Percentiles rank a stretch among this genome's conserved stretches.
Evolutionary conservation across 169 alveolate genomes (phyloP).

Genomic region (Perkinsus chesapeaki): DNA sequence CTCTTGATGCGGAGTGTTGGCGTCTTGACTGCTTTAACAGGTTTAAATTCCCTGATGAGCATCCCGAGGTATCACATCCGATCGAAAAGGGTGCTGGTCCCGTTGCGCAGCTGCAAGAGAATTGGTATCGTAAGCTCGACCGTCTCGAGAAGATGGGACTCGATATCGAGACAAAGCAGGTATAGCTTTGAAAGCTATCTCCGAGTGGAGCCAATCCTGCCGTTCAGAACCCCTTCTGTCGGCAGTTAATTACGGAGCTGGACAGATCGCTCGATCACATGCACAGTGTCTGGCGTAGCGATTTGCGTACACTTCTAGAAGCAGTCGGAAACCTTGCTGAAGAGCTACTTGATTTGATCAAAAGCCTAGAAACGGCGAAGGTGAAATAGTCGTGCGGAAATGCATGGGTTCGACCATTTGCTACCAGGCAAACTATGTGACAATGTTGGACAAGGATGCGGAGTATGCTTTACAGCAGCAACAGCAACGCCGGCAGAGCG

Average conservation of each 20-base stretch:
- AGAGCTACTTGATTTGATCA: background rate
- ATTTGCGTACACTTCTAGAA: background rate
- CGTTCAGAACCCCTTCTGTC: background rate
- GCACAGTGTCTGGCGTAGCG: background rate
- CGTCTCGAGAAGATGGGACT: background rate
- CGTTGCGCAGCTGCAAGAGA: background rate
- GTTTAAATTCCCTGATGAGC: background rate
- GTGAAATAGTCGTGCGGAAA: background rate
- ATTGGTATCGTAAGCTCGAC: background rate
- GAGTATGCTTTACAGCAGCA: background rate
- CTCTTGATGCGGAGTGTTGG: too few species aligned
- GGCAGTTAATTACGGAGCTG: background rate
- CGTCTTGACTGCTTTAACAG: background rate
- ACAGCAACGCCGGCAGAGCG: background rate
- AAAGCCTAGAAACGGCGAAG: background rate
- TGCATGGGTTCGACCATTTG: background rate
- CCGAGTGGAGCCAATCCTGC: too few species aligned
- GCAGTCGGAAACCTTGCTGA: background rate
- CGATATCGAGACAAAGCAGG: background rate
- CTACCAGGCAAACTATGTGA: background rate
- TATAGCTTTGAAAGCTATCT: background rate
- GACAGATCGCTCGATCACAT: background rate
- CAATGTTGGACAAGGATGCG: background rate
- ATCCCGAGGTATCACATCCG: background rate
- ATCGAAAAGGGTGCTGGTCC: background rate